Conservation (phyloP, 2,329 filamentous ascomycete species). For the Teratosphaeria destructans region DNA sequence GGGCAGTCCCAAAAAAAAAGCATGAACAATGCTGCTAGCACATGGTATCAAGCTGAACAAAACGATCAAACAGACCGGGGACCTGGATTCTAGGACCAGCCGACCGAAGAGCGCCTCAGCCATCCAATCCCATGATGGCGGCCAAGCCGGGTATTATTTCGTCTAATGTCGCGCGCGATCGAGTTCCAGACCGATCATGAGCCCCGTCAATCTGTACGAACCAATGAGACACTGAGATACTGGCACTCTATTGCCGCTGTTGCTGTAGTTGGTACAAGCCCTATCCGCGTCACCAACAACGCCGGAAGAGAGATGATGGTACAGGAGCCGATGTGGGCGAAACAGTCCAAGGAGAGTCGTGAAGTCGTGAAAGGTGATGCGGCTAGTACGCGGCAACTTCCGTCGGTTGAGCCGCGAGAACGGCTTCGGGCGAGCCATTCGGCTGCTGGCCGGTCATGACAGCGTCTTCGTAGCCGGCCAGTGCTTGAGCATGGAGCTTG, state of each 20-base stretch:
- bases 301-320: neutral
- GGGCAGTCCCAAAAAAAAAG: neutral
- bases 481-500: conserved; percentile 88
- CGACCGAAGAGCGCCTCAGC: conserved; percentile 1
- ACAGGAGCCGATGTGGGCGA: neutral
- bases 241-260: conserved; percentile 1
- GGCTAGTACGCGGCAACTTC: conserved; percentile 23
- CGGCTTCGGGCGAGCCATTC: conserved; percentile 8
- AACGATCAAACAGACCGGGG: conserved; percentile 2
- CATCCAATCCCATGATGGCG: neutral
- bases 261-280: conserved; percentile 3
- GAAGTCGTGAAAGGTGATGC: conserved; percentile 10
- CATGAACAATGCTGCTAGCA: conserved; percentile 4
- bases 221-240: neutral
- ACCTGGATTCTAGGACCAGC: conserved; percentile 3
- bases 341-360: conserved; percentile 10
- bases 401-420: conserved; percentile 17
- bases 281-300: neutral
- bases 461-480: conserved; percentile 88
- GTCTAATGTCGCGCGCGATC: neutral
- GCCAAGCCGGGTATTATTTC: neutral
- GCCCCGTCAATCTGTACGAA: neutral
- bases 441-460: conserved; percentile 29
- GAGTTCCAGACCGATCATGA: neutral
- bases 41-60: conserved; percentile 10